Base-by-base conservation (phyloP, 148 eudicot genomes). In the Vaccinium macrocarpon region DNA sequence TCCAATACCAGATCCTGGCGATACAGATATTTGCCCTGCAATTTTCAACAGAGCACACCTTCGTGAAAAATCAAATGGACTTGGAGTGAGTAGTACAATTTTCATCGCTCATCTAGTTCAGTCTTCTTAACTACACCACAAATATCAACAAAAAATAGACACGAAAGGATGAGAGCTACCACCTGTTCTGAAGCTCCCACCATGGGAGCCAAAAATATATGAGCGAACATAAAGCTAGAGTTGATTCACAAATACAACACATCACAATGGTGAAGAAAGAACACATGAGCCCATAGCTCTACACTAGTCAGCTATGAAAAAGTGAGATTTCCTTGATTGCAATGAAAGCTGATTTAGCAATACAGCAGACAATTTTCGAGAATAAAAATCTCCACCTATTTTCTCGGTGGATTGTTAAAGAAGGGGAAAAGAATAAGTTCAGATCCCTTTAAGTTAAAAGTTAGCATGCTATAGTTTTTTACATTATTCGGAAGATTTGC, bases 401-500 rank as follows among this genome's bases (percentile, higher is more conserved):
- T 10, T 9, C 23, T 38, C 11, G 15, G 18, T 48, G 29, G 18
- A 76, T 76, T 76, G 29, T 38, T 48, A 76, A n/a, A 48, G 12
- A n/a, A 27, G 4, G 62, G 53, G 57, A 32, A 61, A 61, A 80
- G n/a, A 71, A 71, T 32, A n/a, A 48, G 27, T n/a, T 32, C 49
- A 80, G 51, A 57, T 57, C 29, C 50, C 35, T 61, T 16, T 80
- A 55, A 27, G 49, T 10, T 23, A 48, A 35, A 64, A 19, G 18
- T 61, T 53, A 49, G 79, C 10, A 77, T 15, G 71, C 52, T 21
- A 49, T 12, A 12, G 42, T 12, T 55, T 38, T 52, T 80, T 74
- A 35, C 64, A 52, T 87, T 66, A 71, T 5, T 76, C 25, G 19
- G 75, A 85, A 85, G 87, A 79, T 66, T 82, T 75, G 79, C 85